Evolutionary conservation across 805 yeast species (phyloP).

Genomic region (Ogataea paraovalis): DNA sequence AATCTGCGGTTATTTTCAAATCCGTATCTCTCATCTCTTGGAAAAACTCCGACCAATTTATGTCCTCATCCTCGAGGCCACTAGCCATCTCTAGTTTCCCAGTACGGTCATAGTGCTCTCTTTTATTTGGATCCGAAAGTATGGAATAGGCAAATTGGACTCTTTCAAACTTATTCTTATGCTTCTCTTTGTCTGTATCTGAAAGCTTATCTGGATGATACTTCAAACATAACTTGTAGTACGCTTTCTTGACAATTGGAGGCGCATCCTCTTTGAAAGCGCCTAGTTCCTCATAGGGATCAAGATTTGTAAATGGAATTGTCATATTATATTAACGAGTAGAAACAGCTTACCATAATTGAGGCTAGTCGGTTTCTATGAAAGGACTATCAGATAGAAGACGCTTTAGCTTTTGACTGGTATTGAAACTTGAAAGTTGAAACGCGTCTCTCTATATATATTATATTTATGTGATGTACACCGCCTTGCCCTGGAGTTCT

Average conservation of each 20-base stretch:
- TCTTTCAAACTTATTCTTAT: conserved; percentile 49
- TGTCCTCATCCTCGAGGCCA: conserved; percentile 36
- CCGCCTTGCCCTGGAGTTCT: too few species aligned
- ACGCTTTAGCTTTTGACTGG: too few species aligned
- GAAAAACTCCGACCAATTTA: conserved; percentile 60
- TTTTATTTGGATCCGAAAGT: conserved; percentile 52
- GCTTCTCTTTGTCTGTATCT: conserved; percentile 27
- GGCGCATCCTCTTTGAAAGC: conserved; percentile 40
- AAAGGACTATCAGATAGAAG: too few species aligned
- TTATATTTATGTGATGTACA: too few species aligned
- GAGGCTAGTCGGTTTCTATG: too few species aligned
- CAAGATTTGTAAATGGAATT: conserved; percentile 49
- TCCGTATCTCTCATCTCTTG: conserved; percentile 35
- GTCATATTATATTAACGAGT: conserved; percentile 15
- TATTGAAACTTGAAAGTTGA: too few species aligned
- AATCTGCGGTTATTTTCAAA: conserved; percentile 52
- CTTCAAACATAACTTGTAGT: conserved; percentile 56
- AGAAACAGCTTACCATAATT: too few species aligned
- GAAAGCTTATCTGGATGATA: conserved; percentile 70
- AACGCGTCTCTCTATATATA: background rate
- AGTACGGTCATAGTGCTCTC: conserved; percentile 62
- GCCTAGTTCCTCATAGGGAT: conserved; percentile 57
- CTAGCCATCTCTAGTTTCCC: conserved; percentile 48
- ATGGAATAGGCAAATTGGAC: conserved; percentile 74
- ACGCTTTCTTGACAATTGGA: conserved; percentile 60